A percentile compares a stretch with the other conserved stretches of the same genome.
phyloP scores from a whole-genome alignment of 352 stramenopile species.

The Stramenopiles sp. region DNA sequence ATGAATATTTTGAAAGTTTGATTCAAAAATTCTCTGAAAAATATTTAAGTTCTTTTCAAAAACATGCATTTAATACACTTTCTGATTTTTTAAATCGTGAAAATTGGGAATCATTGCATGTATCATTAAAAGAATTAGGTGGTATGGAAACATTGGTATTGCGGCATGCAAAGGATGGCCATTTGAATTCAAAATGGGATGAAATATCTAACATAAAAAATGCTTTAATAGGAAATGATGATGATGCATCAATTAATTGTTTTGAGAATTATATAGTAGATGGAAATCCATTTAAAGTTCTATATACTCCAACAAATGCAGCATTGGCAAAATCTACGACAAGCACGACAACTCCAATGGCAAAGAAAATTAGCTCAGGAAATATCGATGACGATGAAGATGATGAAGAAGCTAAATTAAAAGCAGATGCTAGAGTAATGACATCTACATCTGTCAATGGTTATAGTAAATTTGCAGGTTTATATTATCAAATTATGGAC shows the following conservation, averaged over 20 bases:
- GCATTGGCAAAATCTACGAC: too few relatives aligned
- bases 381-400: not conserved
- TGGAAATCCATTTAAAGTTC: not conserved
- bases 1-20: not conserved
- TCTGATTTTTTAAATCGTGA: conserved; percentile 3
- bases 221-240: not conserved
- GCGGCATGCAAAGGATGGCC: not conserved
- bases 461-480: not conserved
- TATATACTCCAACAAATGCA: not conserved
- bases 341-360: too few relatives aligned
- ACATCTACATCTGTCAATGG: conserved; percentile 1
- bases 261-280: not conserved
- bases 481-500: not conserved
- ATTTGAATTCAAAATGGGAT: not conserved
- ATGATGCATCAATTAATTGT: not conserved
- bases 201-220: not conserved
- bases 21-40: not conserved
- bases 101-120: conserved; percentile 2
- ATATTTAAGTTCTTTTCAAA: not conserved
- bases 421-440: not conserved
- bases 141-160: not conserved
- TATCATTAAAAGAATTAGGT: conserved; percentile 5
- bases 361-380: too few relatives aligned
- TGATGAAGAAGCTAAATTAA: not conserved
- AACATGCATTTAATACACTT: not conserved